A percentile compares a stretch with the other conserved stretches of the same genome.
These are phyloP conservation scores for Globisporangium polare DNA, from an alignment of 352 stramenopile species.

Conservation along the genomic window DNA sequence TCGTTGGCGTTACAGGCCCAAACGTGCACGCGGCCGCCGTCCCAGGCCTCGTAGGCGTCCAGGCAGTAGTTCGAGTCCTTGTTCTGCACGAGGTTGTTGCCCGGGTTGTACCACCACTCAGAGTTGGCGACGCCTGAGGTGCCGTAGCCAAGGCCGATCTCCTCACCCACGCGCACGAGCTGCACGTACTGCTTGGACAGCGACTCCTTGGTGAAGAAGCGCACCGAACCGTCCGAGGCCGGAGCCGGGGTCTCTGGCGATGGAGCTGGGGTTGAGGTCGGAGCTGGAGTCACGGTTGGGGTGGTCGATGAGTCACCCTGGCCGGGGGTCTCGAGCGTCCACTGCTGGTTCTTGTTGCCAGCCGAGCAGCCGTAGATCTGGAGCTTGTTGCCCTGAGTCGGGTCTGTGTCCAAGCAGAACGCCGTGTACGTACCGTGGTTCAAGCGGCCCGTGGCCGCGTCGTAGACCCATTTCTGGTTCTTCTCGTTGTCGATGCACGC, in stretches of 20 bases:
- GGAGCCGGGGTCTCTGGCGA: slow-evolving; percentile 10
- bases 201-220: slow-evolving; percentile 40
- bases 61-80: slow-evolving; percentile 49
- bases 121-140: slow-evolving; percentile 21
- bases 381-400: slow-evolving; percentile 43
- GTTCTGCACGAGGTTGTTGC: slow-evolving; percentile 33
- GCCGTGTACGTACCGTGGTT: slow-evolving; percentile 36
- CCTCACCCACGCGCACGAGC: slow-evolving; percentile 27
- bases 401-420: slow-evolving; percentile 60
- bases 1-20: slow-evolving; percentile 32
- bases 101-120: slow-evolving; percentile 39
- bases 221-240: slow-evolving; percentile 27
- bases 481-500: slow-evolving; percentile 41
- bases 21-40: slow-evolving; percentile 46
- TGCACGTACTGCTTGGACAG: slow-evolving; percentile 29
- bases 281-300: slow-evolving; percentile 15
- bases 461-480: slow-evolving; percentile 71
- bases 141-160: slow-evolving; percentile 23
- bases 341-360: slow-evolving; percentile 60
- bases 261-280: slow-evolving; percentile 6
- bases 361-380: slow-evolving; percentile 53
- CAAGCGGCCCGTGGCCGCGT: slow-evolving; percentile 39
- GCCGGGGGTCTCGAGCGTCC: slow-evolving; percentile 16
- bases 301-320: slow-evolving; percentile 7
- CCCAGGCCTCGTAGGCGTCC: slow-evolving; percentile 54